Evolutionary conservation across 345 rosid species (phyloP).

Genomic region (Microthlaspi erraticum): DNA sequence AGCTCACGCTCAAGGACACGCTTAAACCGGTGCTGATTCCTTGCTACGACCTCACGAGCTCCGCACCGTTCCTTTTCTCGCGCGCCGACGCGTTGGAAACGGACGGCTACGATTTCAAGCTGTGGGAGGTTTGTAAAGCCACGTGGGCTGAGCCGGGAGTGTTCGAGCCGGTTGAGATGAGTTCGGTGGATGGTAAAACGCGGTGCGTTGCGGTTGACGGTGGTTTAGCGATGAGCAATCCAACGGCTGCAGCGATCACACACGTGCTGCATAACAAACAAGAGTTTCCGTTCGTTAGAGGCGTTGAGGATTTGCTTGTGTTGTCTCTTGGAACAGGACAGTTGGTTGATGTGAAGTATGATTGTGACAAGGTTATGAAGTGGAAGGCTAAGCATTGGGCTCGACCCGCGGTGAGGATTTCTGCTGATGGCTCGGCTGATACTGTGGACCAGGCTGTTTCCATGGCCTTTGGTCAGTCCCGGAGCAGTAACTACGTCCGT

Average conservation of each 20-base stretch:
- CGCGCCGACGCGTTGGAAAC: conserved; percentile 94
- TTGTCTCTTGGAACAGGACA: conserved; percentile 84
- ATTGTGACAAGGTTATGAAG: conserved; percentile 72
- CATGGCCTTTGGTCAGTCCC: conserved; percentile 82
- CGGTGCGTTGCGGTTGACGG: conserved; percentile 92
- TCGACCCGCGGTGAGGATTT: conserved; percentile 79
- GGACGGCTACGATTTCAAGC: conserved; percentile 79
- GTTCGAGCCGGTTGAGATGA: conserved; percentile 72
- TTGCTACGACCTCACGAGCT: conserved; percentile 84
- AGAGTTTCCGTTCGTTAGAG: conserved; percentile 95
- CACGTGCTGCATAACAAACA: conserved; percentile 96
- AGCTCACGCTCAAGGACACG: conserved; percentile 81
- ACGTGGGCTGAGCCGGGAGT: conserved; percentile 86
- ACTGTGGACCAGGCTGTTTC: conserved; percentile 93
- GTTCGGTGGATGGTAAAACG: conserved; percentile 77
- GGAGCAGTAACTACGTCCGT: conserved; percentile 78
- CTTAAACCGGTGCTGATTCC: conserved; percentile 90
- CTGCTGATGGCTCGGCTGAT: conserved; percentile 81
- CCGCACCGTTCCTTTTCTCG: conserved; percentile 92
- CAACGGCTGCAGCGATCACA: conserved; percentile 91
- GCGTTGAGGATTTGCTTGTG: conserved; percentile 93
- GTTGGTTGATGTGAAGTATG: conserved; percentile 70
- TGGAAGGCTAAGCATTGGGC: conserved; percentile 95
- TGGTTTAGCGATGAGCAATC: conserved; percentile 88
- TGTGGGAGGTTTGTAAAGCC: conserved; percentile 91